Conservation (phyloP, 345 rosid species). For the Gossypioides kirkii region DNA sequence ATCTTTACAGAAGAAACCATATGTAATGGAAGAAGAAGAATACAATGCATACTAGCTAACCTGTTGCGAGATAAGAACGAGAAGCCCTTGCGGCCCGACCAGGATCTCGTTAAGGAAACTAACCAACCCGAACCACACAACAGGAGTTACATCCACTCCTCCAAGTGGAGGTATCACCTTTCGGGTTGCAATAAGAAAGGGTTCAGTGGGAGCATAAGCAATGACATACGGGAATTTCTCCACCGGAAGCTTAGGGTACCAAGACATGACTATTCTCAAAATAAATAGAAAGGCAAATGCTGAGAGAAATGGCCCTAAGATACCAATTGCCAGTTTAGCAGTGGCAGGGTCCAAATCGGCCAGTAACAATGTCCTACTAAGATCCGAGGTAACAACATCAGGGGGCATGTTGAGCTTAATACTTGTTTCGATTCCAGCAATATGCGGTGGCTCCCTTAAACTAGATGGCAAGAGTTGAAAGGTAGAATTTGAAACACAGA, state of each 20-base stretch:
- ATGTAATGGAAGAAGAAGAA: not conserved
- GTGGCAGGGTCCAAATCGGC: constrained; percentile 75
- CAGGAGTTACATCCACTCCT: constrained; percentile 90
- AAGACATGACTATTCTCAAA: constrained; percentile 79
- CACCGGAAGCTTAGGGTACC: constrained; percentile 90
- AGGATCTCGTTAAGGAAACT: constrained; percentile 86
- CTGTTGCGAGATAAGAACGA: constrained; percentile 81
- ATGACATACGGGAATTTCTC: constrained; percentile 78
- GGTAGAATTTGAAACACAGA: constrained; percentile 10
- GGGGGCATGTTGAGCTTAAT: constrained; percentile 12
- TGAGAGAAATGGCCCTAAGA: constrained; percentile 69
- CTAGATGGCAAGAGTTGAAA: constrained; percentile 7
- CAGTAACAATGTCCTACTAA: constrained; percentile 25
- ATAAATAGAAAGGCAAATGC: constrained; percentile 71
- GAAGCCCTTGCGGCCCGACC: constrained; percentile 91
- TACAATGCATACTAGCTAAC: constrained; percentile 25
- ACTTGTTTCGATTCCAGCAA: not conserved
- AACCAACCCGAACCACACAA: constrained; percentile 75
- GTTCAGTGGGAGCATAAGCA: constrained; percentile 91
- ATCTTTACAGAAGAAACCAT: too few species aligned
- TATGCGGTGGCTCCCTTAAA: not conserved
- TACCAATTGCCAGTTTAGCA: constrained; percentile 60
- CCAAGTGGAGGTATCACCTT: constrained; percentile 88
- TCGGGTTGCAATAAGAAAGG: constrained; percentile 59
- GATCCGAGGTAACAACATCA: constrained; percentile 14